phyloP scores from a whole-genome alignment of 2,329 filamentous ascomycete genomes.

The Drechslerella dactyloides region DNA sequence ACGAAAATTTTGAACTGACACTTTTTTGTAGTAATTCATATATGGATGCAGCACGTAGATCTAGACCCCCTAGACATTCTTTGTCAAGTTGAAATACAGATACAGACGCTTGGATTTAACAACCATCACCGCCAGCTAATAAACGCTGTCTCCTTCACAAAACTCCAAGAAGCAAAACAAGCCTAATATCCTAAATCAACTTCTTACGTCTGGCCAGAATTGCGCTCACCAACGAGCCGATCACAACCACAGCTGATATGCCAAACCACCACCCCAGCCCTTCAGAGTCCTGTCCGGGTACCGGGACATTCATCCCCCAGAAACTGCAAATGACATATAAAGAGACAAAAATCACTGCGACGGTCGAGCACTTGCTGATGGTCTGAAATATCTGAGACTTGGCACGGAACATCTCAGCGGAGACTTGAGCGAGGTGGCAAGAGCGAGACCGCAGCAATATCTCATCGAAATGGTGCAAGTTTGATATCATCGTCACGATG shows the following conservation, averaged over 20 bases:
- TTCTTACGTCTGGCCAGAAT: constrained; percentile 15
- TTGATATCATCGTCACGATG: constrained; percentile 74
- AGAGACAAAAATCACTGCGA: constrained; percentile 70
- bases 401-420: constrained; percentile 67
- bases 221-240: neutral
- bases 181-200: constrained; percentile 3
- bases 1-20: too few species aligned
- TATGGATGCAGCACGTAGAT: too few species aligned
- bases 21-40: too few species aligned
- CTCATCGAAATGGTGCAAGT: constrained; percentile 71
- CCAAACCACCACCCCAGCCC: constrained; percentile 59
- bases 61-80: too few species aligned
- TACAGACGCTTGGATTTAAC: too few species aligned
- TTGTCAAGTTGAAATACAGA: too few species aligned
- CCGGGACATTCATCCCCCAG: constrained; percentile 63
- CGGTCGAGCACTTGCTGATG: constrained; percentile 69
- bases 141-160: too few species aligned
- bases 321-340: constrained; percentile 69
- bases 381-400: constrained; percentile 69
- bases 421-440: constrained; percentile 71
- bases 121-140: too few species aligned
- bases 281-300: constrained; percentile 58
- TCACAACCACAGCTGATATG: constrained; percentile 11
- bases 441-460: constrained; percentile 70
- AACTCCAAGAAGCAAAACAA: too few species aligned